These are phyloP conservation scores for Penicillium atrosanguineum DNA, from an alignment of 495 filamentous ascomycete species.

Conservation along the genomic window DNA sequence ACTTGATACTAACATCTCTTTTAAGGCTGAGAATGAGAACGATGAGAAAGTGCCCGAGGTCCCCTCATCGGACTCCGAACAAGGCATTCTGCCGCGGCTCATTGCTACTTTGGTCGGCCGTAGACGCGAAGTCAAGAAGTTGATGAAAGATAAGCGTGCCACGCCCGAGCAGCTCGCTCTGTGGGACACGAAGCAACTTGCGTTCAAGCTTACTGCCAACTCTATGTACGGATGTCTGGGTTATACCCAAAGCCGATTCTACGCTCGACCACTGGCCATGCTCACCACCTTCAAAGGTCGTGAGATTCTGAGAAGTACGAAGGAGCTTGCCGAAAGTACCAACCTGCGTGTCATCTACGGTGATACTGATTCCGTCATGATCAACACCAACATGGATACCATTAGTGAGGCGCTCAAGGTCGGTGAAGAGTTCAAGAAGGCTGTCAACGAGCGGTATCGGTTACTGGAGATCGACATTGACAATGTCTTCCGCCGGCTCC, in stretches of 20 bases:
- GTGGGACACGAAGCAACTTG: conserved; percentile 98
- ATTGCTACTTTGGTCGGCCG: conserved; percentile 88
- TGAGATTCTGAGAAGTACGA: conserved; percentile 94
- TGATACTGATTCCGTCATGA: conserved; percentile 99
- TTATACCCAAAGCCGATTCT: conserved; percentile 94
- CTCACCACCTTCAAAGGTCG: conserved; percentile 96
- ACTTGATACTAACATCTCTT: conserved; percentile 10
- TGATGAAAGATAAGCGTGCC: conserved; percentile 92
- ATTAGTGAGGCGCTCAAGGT: conserved; percentile 88
- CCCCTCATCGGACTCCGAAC: conserved; percentile 63
- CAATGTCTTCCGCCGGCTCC: conserved; percentile 89
- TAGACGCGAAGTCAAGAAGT: conserved; percentile 82
- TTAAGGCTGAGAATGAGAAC: conserved; percentile 69
- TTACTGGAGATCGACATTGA: conserved; percentile 97
- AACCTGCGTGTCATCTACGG: conserved; percentile 93
- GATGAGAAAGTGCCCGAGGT: conserved; percentile 73
- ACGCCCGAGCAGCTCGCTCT: conserved; percentile 81
- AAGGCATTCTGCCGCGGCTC: conserved; percentile 83
- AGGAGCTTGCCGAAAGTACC: conserved; percentile 86
- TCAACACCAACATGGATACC: conserved; percentile 95
- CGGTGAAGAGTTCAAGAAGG: conserved; percentile 74
- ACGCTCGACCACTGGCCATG: conserved; percentile 89
- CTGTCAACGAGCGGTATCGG: conserved; percentile 86
- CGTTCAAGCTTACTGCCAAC: conserved; percentile 95
- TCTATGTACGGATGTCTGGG: conserved; percentile 99